Evolutionary conservation across 2,329 filamentous ascomycete species (phyloP), one percentile per base, ranked within the genome.

Genomic region (Phoma sp.): DNA sequence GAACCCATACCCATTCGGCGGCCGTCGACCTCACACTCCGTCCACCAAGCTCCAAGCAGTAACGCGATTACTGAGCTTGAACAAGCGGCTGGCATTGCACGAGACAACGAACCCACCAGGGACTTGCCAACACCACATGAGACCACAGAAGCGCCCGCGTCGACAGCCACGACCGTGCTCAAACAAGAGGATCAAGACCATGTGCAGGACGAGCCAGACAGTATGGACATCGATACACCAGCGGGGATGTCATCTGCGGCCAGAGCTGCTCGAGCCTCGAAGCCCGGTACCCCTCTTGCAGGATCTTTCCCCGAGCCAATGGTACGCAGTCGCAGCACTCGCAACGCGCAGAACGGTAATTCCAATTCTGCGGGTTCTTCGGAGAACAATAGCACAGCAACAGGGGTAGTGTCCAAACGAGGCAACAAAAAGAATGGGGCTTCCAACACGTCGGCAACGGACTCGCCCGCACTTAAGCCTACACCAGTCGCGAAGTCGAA

Each of bases 121-220:
- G 67, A 59, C 9, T 59, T 59, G 13, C 60, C 69, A 5, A 71
- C 64, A n/a, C 68, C 70, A 2, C 71, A 72, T 36, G 70, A 72
- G 40, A 60, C 51, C 11, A 51, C 59, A 13, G 72, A 73, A 13
- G 50, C 47, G 7, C 62, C 65, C 3, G 43, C 48, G 13, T 43
- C 63, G 7, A 43, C 83, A 81, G 69, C 87, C 84, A 59, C 79
- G 82, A 69, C 74, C 64, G 39, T 72, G 35, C 68, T 81, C 44
- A 80, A 81, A 62, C 69, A 71, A 29, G 83, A 88, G 47, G 80
- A 85, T 38, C 57, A 72, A 5, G 81, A 82, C 47, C 59, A 62
- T 25, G 13, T 40, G 23, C 57, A 50, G 64, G 29, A 81, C 74
- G 65, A 79, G 72, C 58, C 80, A 77, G 61, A 73, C 35, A 52